Evolutionary conservation across 768 basidiomycete genomes (phyloP).

Genomic region (Asterophora parasitica): DNA sequence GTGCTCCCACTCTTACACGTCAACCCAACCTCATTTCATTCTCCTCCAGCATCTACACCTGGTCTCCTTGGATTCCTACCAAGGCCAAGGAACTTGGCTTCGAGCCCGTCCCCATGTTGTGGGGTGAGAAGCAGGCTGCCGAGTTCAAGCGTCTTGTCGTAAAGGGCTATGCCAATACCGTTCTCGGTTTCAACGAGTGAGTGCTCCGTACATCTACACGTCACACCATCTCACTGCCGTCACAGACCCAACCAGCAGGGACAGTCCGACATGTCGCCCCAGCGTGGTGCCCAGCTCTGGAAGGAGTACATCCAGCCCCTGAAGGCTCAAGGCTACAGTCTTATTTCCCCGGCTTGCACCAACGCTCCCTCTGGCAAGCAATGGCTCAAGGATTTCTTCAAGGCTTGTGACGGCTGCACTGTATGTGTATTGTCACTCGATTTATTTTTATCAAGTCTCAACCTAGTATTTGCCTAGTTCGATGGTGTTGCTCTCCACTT

Average conservation of each 20-base stretch:
- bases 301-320: slow-evolving; percentile 57
- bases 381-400: slow-evolving; percentile 65
- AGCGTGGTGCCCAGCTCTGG: slow-evolving; percentile 52
- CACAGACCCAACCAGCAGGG: slow-evolving; percentile 60
- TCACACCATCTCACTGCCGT: slow-evolving; percentile 2
- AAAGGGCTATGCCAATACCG: slow-evolving; percentile 45
- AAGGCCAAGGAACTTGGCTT: slow-evolving; percentile 41
- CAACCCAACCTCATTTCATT: not conserved
- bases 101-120: slow-evolving; percentile 61
- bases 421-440: slow-evolving; percentile 35
- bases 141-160: slow-evolving; percentile 45
- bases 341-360: slow-evolving; percentile 67
- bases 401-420: slow-evolving; percentile 44
- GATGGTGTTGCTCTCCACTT: slow-evolving; percentile 59
- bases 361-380: slow-evolving; percentile 48
- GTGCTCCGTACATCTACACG: slow-evolving; percentile 14
- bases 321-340: slow-evolving; percentile 45
- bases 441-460: not conserved
- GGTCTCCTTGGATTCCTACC: slow-evolving; percentile 52
- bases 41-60: slow-evolving; percentile 51
- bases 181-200: slow-evolving; percentile 74
- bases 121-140: slow-evolving; percentile 50
- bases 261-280: slow-evolving; percentile 59
- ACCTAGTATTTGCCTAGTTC: slow-evolving; percentile 32
- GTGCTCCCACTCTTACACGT: not conserved